Conservation (phyloP, 129 eudicot species). For the Helianthus tuberosus region DNA sequence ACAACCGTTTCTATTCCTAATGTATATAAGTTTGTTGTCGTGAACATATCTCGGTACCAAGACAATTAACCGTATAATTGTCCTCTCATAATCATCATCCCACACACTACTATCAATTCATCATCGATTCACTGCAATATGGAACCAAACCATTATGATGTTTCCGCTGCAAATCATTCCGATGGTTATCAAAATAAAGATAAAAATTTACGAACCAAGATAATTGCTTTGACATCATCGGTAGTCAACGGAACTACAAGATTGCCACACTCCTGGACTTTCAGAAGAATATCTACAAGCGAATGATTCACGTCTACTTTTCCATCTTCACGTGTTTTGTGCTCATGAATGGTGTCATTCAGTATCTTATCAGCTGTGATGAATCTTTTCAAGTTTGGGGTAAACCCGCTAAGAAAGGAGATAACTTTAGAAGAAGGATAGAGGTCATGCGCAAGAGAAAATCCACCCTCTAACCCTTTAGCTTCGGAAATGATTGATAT, state of each 20-base stretch:
- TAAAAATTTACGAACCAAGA: conserved; percentile 26
- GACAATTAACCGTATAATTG: too few species aligned
- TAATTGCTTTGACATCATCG: conserved; percentile 41
- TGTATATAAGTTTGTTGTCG: too few species aligned
- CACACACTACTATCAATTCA: too few species aligned
- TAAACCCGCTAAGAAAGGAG: conserved; percentile 32
- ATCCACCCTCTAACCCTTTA: conserved; percentile 28
- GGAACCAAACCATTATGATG: too few species aligned
- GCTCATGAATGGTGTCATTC: conserved; percentile 40
- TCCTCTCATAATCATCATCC: too few species aligned
- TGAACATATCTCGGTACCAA: too few species aligned
- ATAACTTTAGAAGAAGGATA: conserved; percentile 40
- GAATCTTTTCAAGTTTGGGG: conserved; percentile 39
- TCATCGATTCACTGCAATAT: too few species aligned
- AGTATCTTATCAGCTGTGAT: conserved; percentile 22
- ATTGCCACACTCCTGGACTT: conserved; percentile 20
- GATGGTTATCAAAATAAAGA: too few species aligned
- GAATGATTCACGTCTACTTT: conserved; percentile 22
- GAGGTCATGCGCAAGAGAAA: conserved; percentile 30
- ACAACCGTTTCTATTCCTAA: too few species aligned
- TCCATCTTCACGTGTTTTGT: conserved; percentile 23
- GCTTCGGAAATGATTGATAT: conserved; percentile 25
- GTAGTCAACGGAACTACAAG: conserved; percentile 37
- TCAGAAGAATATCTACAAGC: conserved; percentile 31
- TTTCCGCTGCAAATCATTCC: too few species aligned